Percentiles rank a stretch among this genome's conserved stretches.
These are phyloP conservation scores for Sindora glabra DNA, from an alignment of 306 rosid species.

Conservation along the genomic window DNA sequence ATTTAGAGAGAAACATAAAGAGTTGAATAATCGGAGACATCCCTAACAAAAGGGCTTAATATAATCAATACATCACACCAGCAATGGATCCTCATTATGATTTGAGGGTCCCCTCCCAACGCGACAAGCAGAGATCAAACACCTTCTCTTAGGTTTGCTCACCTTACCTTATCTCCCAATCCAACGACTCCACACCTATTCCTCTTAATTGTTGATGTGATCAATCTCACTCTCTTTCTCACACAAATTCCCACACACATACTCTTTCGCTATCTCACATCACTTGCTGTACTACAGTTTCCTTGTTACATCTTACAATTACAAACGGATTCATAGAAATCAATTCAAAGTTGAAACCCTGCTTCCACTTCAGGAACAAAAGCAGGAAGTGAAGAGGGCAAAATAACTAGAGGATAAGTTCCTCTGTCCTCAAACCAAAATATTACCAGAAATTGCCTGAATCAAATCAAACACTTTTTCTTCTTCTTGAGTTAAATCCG, in stretches of 20 bases:
- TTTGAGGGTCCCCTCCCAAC: constrained; percentile 69
- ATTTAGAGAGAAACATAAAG: constrained; percentile 1
- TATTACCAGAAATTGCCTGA: constrained; percentile 16
- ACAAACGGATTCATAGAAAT: constrained; percentile 30
- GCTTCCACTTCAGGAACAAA: constrained; percentile 43
- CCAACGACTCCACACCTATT: constrained; percentile 59
- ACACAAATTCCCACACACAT: constrained; percentile 1
- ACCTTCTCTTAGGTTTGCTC: constrained; percentile 55
- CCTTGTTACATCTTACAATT: constrained; percentile 36
- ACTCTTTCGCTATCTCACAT: no score
- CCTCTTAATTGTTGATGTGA: constrained; percentile 36
- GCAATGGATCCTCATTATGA: constrained; percentile 73
- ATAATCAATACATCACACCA: constrained; percentile 60
- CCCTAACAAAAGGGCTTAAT: constrained; percentile 33
- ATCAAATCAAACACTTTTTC: constrained; percentile 28
- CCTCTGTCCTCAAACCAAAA: constrained; percentile 11
- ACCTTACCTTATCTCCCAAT: constrained; percentile 46
- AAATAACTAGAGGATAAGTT: constrained; percentile 19
- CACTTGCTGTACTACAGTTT: constrained; percentile 20
- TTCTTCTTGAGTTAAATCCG: constrained; percentile 22
- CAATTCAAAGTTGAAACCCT: constrained; percentile 25
- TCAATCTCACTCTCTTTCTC: constrained; percentile 17
- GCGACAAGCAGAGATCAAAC: constrained; percentile 46
- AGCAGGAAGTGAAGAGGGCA: constrained; percentile 39
- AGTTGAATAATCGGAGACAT: constrained; percentile 27